Percentiles rank a stretch among this genome's conserved stretches.
phyloP scores from a whole-genome alignment of 352 stramenopile species.

The Thalassiosira mediterranea region DNA sequence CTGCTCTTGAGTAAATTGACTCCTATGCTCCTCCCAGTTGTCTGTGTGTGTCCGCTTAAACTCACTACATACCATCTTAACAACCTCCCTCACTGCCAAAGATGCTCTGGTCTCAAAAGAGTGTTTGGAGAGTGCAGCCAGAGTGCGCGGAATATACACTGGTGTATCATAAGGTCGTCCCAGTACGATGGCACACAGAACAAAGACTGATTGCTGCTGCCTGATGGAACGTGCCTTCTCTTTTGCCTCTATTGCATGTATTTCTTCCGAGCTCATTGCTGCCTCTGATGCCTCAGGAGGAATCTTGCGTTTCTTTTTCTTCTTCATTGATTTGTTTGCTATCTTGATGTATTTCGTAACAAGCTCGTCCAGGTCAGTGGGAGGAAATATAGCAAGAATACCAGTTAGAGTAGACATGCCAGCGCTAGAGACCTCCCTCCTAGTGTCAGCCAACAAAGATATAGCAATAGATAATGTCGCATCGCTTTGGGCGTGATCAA shows the following conservation, averaged over 20 bases:
- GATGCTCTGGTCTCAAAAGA: conserved; percentile 81
- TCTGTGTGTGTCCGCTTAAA: conserved; percentile 85
- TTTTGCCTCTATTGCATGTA: conserved; percentile 39
- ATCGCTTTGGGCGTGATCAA: conserved; percentile 61
- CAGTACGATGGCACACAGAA: conserved; percentile 75
- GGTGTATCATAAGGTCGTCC: conserved; percentile 81
- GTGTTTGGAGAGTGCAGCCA: conserved; percentile 82
- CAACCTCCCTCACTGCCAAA: conserved; percentile 75
- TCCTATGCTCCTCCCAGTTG: conserved; percentile 80
- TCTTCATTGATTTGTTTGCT: conserved; percentile 76
- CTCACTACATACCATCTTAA: conserved; percentile 82
- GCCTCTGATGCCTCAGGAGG: neutral
- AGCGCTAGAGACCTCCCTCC: conserved; percentile 65
- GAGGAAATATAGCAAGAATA: conserved; percentile 69
- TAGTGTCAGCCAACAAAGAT: conserved; percentile 71
- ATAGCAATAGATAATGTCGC: conserved; percentile 66
- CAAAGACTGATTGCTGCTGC: conserved; percentile 82
- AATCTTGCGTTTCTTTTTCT: conserved; percentile 56
- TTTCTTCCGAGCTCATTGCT: conserved; percentile 47
- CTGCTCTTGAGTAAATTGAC: conserved; percentile 79
- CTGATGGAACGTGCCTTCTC: conserved; percentile 68
- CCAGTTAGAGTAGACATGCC: conserved; percentile 79
- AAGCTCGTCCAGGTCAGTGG: conserved; percentile 50
- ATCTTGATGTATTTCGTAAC: conserved; percentile 78
- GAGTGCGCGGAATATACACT: conserved; percentile 67